A percentile compares a stretch with the other conserved stretches of the same genome.
Conservation (phyloP, 1,139 yeast species). For the Taphrina communis region DNA sequence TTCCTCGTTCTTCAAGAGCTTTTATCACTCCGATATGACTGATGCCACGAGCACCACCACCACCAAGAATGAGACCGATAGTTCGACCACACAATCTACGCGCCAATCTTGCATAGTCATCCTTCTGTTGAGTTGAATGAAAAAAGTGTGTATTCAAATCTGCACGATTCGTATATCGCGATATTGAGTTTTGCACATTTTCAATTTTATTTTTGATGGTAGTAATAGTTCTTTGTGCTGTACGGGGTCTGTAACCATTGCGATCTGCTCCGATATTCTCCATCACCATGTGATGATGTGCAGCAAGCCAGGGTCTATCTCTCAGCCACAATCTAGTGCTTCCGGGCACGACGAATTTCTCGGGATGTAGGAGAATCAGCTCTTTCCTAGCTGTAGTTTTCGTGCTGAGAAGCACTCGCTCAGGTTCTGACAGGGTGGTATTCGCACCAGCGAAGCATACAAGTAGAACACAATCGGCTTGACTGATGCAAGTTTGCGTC, state of each 20-base stretch:
- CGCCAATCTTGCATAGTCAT: conserved; percentile 87
- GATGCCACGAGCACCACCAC: conserved; percentile 97
- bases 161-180: conserved; percentile 49
- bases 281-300: conserved; percentile 84
- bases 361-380: conserved; percentile 81
- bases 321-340: conserved; percentile 84
- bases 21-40: conserved; percentile 91
- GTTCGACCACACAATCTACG: conserved; percentile 90
- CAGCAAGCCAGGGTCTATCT: conserved; percentile 84
- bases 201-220: conserved; percentile 50
- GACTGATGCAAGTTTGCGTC: conserved; percentile 92
- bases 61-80: conserved; percentile 91
- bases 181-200: conserved; percentile 51
- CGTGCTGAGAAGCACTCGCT: conserved; percentile 70
- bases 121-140: conserved; percentile 67
- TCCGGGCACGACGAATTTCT: conserved; percentile 81
- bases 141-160: conserved; percentile 52
- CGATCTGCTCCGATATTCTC: conserved; percentile 27
- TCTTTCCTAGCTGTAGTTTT: conserved; percentile 90
- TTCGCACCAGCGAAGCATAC: conserved; percentile 61
- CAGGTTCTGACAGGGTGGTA: conserved; percentile 83
- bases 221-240: conserved; percentile 42
- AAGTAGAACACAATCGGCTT: conserved; percentile 83
- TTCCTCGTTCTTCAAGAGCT: conserved; percentile 90
- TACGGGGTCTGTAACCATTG: conserved; percentile 23